Conservation (phyloP, 2,329 filamentous ascomycete species). For the Phaeosphaeria sp. region DNA sequence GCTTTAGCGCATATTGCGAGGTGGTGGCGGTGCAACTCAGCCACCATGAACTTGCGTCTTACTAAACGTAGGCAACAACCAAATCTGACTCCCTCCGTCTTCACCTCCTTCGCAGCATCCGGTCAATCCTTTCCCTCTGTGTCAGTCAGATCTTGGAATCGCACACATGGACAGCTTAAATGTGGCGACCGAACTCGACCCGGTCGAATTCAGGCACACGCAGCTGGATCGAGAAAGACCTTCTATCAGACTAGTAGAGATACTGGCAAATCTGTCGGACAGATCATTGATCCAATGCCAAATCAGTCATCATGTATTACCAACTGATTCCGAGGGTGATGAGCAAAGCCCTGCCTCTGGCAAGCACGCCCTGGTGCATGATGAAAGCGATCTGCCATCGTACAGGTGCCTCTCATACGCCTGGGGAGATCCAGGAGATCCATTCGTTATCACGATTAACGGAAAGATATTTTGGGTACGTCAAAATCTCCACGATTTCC, state of each 20-base stretch:
- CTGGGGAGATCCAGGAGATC: constrained; percentile 3
- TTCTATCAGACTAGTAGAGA: background rate
- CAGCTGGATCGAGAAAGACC: background rate
- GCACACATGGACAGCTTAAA: background rate
- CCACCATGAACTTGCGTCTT: background rate
- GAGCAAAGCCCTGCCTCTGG: background rate
- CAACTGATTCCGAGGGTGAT: background rate
- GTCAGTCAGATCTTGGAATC: background rate
- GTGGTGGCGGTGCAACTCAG: background rate
- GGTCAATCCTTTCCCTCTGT: background rate
- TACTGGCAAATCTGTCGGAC: background rate
- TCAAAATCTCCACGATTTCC: constrained; percentile 1
- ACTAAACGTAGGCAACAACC: background rate
- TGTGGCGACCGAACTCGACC: background rate
- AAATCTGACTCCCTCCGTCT: background rate
- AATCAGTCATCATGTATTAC: background rate
- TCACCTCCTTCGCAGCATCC: background rate
- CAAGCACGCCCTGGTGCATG: background rate
- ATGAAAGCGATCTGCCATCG: background rate
- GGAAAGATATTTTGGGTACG: background rate
- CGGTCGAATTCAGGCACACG: background rate
- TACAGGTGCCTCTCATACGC: constrained; percentile 6
- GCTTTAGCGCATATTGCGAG: background rate
- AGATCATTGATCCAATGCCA: background rate
- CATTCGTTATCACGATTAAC: background rate